Conservation (phyloP, 208 protist genomes). For the Strigomonas culicis region DNA sequence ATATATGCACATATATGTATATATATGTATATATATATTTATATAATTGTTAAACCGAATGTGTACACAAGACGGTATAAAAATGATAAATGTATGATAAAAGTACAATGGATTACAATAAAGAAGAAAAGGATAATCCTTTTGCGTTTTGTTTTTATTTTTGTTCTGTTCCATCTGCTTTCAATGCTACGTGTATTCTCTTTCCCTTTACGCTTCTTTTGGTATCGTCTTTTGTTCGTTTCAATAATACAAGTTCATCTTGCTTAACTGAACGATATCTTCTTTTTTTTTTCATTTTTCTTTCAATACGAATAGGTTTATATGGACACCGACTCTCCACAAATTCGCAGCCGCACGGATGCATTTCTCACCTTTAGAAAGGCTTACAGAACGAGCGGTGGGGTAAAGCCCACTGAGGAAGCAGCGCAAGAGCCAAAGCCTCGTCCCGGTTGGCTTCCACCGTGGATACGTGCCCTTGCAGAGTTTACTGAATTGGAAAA, state of each 20-base stretch:
- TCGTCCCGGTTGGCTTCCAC: slow-evolving; percentile 7
- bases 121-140: background rate
- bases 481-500: slow-evolving; percentile 44
- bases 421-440: background rate
- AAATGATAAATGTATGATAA: slow-evolving; percentile 1
- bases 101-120: background rate
- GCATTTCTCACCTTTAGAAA: slow-evolving; percentile 20
- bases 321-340: slow-evolving; percentile 10
- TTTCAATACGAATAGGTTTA: background rate
- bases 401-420: background rate
- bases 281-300: slow-evolving; percentile 16
- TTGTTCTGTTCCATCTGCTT: background rate
- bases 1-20: too few relatives aligned
- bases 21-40: too few relatives aligned
- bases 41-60: too few relatives aligned
- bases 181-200: too few relatives aligned
- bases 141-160: background rate
- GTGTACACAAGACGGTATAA: too few relatives aligned
- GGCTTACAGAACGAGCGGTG: background rate
- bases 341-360: slow-evolving; percentile 25
- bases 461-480: slow-evolving; percentile 43
- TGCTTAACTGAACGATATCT: slow-evolving; percentile 5
- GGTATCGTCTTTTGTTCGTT: background rate
- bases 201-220: background rate
- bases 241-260: slow-evolving; percentile 5